A percentile compares a stretch with the other conserved stretches of the same genome.
phyloP scores from a whole-genome alignment of 805 yeast genomes.

The Metschnikowia gelsemii region DNA sequence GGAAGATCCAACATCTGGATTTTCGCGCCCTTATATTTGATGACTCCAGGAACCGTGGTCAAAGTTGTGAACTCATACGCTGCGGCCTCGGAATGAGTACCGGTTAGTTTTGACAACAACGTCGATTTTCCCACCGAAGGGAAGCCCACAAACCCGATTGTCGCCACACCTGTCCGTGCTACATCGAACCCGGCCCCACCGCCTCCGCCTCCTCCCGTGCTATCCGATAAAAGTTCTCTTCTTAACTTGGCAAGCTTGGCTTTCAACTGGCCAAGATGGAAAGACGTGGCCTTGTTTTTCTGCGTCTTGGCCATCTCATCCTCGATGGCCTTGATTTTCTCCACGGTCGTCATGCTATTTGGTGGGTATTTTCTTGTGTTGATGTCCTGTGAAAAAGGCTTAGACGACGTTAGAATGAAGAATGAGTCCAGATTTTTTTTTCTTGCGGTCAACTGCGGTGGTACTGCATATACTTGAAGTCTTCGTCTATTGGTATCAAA shows the following conservation, averaged over 20 bases:
- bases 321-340: conserved; percentile 81
- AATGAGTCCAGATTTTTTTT: no score
- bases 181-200: conserved; percentile 96
- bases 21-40: conserved; percentile 94
- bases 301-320: conserved; percentile 98
- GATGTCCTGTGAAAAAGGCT: background rate
- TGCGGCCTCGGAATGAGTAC: conserved; percentile 97
- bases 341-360: conserved; percentile 44
- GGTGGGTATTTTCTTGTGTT: background rate
- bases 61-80: conserved; percentile 97
- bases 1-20: conserved; percentile 94
- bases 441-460: background rate
- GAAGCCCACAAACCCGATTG: conserved; percentile 97
- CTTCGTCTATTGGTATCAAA: no score
- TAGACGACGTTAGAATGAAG: no score
- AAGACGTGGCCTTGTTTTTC: conserved; percentile 95
- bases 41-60: conserved; percentile 96
- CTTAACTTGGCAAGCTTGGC: conserved; percentile 95
- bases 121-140: conserved; percentile 96
- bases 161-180: conserved; percentile 97
- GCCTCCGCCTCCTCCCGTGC: conserved; percentile 74
- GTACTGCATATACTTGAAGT: no score
- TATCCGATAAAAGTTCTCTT: conserved; percentile 75
- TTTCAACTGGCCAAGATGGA: conserved; percentile 95
- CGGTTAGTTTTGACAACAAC: conserved; percentile 81